Evolutionary conservation across 768 basidiomycete species (phyloP).

Genomic region (Dendrothele bispora): DNA sequence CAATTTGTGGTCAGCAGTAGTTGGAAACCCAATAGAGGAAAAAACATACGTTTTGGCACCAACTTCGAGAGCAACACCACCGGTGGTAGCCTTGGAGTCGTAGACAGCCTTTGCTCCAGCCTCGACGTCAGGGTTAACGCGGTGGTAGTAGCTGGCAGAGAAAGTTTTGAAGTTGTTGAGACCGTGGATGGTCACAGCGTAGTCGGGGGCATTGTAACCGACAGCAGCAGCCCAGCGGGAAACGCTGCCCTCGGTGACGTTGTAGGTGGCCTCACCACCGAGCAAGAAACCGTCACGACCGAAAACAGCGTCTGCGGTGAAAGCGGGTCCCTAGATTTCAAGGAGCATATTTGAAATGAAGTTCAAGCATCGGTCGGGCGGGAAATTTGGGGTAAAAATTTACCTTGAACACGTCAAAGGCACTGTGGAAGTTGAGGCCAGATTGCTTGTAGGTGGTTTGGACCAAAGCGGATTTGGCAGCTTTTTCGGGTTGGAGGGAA

Average conservation of each 20-base stretch:
- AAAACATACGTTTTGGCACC: constrained; percentile 84
- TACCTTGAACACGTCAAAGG: constrained; percentile 94
- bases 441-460: constrained; percentile 94
- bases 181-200: constrained; percentile 91
- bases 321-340: constrained; percentile 79
- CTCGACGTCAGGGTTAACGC: constrained; percentile 87
- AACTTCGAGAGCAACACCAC: constrained; percentile 88
- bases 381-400: constrained; percentile 15
- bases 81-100: constrained; percentile 87
- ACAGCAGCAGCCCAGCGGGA: constrained; percentile 89
- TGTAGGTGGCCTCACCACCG: constrained; percentile 95
- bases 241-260: constrained; percentile 90
- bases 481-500: constrained; percentile 83
- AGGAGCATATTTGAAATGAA: neutral
- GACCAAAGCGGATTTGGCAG: constrained; percentile 80
- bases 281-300: constrained; percentile 97
- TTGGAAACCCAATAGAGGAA: neutral
- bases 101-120: constrained; percentile 97
- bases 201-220: constrained; percentile 96
- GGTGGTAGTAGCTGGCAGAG: constrained; percentile 98
- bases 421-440: constrained; percentile 87
- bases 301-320: constrained; percentile 93
- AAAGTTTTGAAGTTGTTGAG: constrained; percentile 94
- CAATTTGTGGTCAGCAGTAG: neutral
- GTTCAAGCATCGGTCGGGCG: neutral